Percentiles rank a stretch among this genome's conserved stretches.
Conservation (phyloP, 768 basidiomycete species). For the Podaxis pistillaris region DNA sequence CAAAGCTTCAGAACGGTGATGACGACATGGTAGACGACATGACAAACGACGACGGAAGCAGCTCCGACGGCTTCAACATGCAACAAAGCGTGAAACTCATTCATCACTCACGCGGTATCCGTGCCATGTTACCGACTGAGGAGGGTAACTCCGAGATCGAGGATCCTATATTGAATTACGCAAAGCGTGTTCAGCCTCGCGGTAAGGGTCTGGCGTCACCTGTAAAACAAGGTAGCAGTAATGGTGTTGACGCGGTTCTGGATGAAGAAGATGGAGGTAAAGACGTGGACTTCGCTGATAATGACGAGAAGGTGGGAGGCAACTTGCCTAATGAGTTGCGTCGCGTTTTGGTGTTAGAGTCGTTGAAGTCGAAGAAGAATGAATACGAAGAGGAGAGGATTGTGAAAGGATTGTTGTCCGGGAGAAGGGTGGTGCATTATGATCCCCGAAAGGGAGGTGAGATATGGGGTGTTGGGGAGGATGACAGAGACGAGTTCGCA, state of each 20-base stretch:
- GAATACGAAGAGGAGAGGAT: constrained; percentile 49
- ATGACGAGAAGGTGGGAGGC: constrained; percentile 45
- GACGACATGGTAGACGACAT: constrained; percentile 22
- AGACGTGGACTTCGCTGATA: constrained; percentile 31
- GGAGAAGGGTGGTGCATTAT: constrained; percentile 53
- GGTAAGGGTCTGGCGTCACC: constrained; percentile 6
- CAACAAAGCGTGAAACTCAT: constrained; percentile 10
- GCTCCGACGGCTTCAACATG: not conserved
- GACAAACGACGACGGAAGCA: constrained; percentile 23
- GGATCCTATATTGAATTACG: constrained; percentile 30
- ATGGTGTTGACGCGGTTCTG: not conserved
- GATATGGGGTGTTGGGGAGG: constrained; percentile 76
- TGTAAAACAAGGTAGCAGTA: not conserved
- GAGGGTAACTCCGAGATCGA: constrained; percentile 31
- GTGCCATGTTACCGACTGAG: constrained; percentile 2
- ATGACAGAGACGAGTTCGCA: constrained; percentile 12
- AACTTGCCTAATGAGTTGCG: constrained; percentile 67
- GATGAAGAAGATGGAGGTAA: constrained; percentile 25
- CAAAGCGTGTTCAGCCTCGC: constrained; percentile 12
- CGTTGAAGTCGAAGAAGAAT: constrained; percentile 38
- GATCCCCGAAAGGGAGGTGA: constrained; percentile 65
- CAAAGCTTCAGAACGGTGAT: constrained; percentile 28
- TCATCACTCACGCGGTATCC: constrained; percentile 15
- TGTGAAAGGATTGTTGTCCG: constrained; percentile 60
- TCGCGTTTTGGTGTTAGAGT: constrained; percentile 60